Evolutionary conservation across 495 filamentous ascomycete species (phyloP).

Genomic region (Lophiostoma macrostomum): DNA sequence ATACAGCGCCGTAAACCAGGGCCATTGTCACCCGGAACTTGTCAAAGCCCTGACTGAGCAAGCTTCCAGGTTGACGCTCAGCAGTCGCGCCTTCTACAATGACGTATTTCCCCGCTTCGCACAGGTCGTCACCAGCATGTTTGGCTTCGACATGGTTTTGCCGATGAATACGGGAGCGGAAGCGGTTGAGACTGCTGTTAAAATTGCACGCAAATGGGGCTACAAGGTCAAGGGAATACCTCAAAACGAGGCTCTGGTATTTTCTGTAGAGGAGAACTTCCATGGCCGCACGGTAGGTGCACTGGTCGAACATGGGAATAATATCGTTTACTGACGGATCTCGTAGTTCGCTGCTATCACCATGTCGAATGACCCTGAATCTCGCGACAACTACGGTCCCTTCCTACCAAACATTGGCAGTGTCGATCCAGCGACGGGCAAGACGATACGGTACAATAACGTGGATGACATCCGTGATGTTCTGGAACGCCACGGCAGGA

Average conservation of each 20-base stretch:
- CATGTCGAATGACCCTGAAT: slow-evolving; percentile 91
- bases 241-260: slow-evolving; percentile 76
- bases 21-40: slow-evolving; percentile 96
- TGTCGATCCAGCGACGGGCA: slow-evolving; percentile 69
- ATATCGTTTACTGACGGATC: not conserved
- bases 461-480: slow-evolving; percentile 75
- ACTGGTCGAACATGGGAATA: not conserved
- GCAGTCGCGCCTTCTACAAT: slow-evolving; percentile 96
- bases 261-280: slow-evolving; percentile 88
- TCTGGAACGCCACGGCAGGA: slow-evolving; percentile 73
- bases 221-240: slow-evolving; percentile 95
- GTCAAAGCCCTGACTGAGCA: slow-evolving; percentile 87
- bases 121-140: slow-evolving; percentile 80
- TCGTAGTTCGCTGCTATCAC: slow-evolving; percentile 86
- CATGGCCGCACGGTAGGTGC: slow-evolving; percentile 83
- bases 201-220: slow-evolving; percentile 97
- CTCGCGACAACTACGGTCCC: slow-evolving; percentile 93
- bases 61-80: slow-evolving; percentile 84
- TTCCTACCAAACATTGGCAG: slow-evolving; percentile 87
- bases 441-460: slow-evolving; percentile 80
- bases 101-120: slow-evolving; percentile 98
- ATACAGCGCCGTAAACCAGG: slow-evolving; percentile 97
- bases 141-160: slow-evolving; percentile 97
- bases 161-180: slow-evolving; percentile 99
- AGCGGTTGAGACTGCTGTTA: slow-evolving; percentile 97